Conservation (phyloP, 2,329 filamentous ascomycete genomes). For the Stenocarpella maydis region DNA sequence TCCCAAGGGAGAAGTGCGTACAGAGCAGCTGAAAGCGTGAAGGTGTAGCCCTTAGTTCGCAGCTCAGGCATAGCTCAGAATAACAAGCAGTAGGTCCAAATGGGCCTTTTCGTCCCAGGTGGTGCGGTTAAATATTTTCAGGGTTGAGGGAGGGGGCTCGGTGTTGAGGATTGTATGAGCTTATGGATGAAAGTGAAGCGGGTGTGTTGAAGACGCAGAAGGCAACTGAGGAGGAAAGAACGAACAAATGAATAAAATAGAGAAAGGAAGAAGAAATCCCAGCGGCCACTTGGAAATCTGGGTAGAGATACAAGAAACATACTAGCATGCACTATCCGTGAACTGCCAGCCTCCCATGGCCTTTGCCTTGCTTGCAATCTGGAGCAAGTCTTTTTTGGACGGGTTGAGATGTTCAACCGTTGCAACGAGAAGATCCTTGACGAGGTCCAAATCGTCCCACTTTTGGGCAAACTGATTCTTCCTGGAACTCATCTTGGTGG, state of each 20-base stretch:
- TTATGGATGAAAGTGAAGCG: background rate
- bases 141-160: background rate
- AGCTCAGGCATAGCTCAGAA: slow-evolving; percentile 44
- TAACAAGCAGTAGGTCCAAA: slow-evolving; percentile 46
- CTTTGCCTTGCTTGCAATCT: slow-evolving; percentile 39
- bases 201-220: background rate
- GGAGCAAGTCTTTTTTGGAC: slow-evolving; percentile 38
- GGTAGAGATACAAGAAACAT: background rate
- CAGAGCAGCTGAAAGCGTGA: slow-evolving; percentile 52
- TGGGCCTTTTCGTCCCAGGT: slow-evolving; percentile 35
- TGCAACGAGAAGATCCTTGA: slow-evolving; percentile 54
- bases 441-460: slow-evolving; percentile 51
- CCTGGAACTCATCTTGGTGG: background rate
- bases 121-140: slow-evolving; percentile 22
- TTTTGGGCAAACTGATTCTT: slow-evolving; percentile 37
- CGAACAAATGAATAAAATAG: background rate
- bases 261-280: background rate
- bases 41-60: slow-evolving; percentile 48
- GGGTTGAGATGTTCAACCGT: slow-evolving; percentile 50
- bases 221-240: background rate
- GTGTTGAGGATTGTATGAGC: slow-evolving; percentile 31
- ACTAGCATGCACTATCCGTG: slow-evolving; percentile 39
- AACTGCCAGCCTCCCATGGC: slow-evolving; percentile 39
- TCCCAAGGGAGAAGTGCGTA: slow-evolving; percentile 40
- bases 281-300: background rate